phyloP scores from a whole-genome alignment of 768 basidiomycete genomes.

The Lactarius pseudohatsudake region DNA sequence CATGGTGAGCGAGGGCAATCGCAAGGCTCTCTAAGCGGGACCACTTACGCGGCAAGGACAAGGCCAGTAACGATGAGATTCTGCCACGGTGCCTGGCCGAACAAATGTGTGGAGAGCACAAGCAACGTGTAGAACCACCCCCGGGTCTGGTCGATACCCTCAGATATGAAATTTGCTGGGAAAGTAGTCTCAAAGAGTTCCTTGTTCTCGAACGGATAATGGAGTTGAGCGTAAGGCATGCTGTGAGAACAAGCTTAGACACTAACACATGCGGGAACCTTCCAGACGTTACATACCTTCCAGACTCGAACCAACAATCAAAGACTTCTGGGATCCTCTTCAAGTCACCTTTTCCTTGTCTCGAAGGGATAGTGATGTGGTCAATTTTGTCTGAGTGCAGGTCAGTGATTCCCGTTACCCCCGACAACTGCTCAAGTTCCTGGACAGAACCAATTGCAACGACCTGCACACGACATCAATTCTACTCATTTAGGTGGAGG shows the following conservation, averaged over 20 bases:
- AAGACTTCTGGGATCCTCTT: constrained; percentile 97
- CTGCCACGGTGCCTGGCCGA: constrained; percentile 94
- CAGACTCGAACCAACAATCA: constrained; percentile 99
- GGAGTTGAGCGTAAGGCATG: constrained; percentile 97
- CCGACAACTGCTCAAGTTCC: constrained; percentile 84
- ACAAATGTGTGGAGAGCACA: constrained; percentile 93
- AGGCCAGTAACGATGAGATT: constrained; percentile 96
- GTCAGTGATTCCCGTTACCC: constrained; percentile 80
- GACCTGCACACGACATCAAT: constrained; percentile 7
- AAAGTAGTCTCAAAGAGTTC: constrained; percentile 80
- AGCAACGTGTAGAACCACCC: constrained; percentile 99
- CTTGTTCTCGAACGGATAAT: constrained; percentile 98
- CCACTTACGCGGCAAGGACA: constrained; percentile 84
- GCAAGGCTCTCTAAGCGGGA: background rate
- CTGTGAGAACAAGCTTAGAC: constrained; percentile 43
- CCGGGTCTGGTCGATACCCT: constrained; percentile 98
- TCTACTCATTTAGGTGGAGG: background rate
- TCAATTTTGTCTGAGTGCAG: constrained; percentile 94
- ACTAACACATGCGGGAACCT: background rate
- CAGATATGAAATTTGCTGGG: constrained; percentile 96
- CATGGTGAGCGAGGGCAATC: constrained; percentile 2
- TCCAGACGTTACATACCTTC: constrained; percentile 58
- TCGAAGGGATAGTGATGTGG: constrained; percentile 92
- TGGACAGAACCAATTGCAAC: constrained; percentile 70
- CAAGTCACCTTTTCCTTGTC: constrained; percentile 79